These are phyloP conservation scores for Byssoonygena ceratinophila DNA, from an alignment of 2,329 filamentous ascomycete species.

Conservation along the genomic window DNA sequence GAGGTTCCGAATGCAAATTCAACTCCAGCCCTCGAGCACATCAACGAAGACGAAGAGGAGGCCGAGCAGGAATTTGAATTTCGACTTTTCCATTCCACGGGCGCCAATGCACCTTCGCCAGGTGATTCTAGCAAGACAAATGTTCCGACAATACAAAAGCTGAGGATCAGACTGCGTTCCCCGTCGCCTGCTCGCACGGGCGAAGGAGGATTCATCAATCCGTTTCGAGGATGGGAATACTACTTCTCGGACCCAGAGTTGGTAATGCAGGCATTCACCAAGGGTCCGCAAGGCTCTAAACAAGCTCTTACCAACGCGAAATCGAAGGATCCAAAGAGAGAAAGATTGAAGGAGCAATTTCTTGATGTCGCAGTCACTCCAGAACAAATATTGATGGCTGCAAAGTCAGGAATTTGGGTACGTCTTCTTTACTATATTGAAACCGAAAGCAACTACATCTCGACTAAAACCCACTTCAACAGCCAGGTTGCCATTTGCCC, in stretches of 20 bases:
- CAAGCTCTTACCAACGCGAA: constrained; percentile 17
- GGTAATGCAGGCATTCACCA: constrained; percentile 11
- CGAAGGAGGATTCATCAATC: constrained; percentile 32
- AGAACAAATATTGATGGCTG: constrained; percentile 24
- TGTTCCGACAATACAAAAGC: constrained; percentile 24
- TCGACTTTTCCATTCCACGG: constrained; percentile 29
- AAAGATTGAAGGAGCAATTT: constrained; percentile 22
- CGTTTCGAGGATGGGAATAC: constrained; percentile 35
- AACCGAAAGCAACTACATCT: background rate
- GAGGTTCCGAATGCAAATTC: background rate
- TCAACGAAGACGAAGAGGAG: constrained; percentile 23
- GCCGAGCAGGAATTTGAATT: constrained; percentile 39
- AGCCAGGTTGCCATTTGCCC: constrained; percentile 34
- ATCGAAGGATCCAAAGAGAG: constrained; percentile 12
- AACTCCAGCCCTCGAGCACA: background rate
- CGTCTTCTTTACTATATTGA: constrained; percentile 14
- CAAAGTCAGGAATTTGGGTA: constrained; percentile 27
- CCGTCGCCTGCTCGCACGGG: constrained; percentile 21
- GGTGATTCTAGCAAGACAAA: background rate
- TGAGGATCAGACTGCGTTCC: constrained; percentile 32
- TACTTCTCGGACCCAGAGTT: constrained; percentile 32
- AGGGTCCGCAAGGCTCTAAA: background rate
- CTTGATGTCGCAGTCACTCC: constrained; percentile 31
- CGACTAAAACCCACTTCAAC: background rate
- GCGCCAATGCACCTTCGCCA: background rate